Evolutionary conservation across 202 grass and related monocot species (phyloP), one percentile per base, ranked within the genome.

Genomic region (Panicum hallii): DNA sequence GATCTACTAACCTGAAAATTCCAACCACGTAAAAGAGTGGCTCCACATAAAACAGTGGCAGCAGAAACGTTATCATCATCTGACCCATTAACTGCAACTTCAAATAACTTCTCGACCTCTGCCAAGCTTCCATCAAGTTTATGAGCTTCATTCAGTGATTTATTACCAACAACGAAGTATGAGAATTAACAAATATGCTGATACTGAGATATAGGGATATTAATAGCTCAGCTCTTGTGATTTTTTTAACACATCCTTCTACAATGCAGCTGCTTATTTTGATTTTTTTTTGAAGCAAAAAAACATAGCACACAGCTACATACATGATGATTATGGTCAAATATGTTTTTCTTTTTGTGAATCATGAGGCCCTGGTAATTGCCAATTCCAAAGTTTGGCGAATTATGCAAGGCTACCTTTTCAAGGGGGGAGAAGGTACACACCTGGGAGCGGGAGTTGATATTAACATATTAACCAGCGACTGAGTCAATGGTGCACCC

Each of bases 81-180:
- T 79, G 93, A 92, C 43, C 97, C 97, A n/a, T 88, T 86, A 70
- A 94, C 77, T 86, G 97, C 90, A 86, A 90, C 83, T 83, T 99
- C 91, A 96, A 88, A 96, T 83, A 99, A 92, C 90, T 91, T 94
- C 83, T 96, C 86, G 5, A 99, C 75, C 86, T 99, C 97, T 86
- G 86, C 88, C 92, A 96, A 96, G 91, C 97, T 99, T 97, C 92
- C 94, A 94, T 92, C 87, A 90, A 88, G 62, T 85, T 87, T 75
- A 89, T 91, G 84, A 93, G 79, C 78, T 84, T 68, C 70, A 89
- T 89, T 93, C 75, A 94, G 90, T 84, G 61, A 83, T 90, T 83
- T 83, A 77, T 90, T 85, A 87, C 74, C 74, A 93, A 93, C 5
- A 75, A 66, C 0, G 48, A 46, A 75, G 45, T 44, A 82, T 38